Evolutionary conservation across 495 filamentous ascomycete genomes (phyloP), one percentile per base, ranked within the genome.

Genomic region (Amniculicola lignicola): DNA sequence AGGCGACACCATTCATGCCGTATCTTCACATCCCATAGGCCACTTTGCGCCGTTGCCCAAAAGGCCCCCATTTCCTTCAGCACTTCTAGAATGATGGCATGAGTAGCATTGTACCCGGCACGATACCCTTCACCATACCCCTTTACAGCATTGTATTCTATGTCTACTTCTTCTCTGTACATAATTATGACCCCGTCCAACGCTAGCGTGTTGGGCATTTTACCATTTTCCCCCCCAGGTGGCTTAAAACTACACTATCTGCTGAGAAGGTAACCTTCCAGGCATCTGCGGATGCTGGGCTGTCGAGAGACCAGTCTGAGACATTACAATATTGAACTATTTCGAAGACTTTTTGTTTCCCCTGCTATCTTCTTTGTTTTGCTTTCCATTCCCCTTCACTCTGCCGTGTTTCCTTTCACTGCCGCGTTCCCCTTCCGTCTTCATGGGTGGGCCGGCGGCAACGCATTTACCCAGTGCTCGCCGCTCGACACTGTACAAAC

Each of bases 1-100:
- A 64, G 46, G 51, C 44, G 21, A 40, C 55, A 9, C 56, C 56
- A 5, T 63, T 52, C 35, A 57, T 60, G 51, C 50, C 56, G 11
- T 64, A 59, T 41, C 42, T 64, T 0, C 56, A 64, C 40, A 51
- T 60, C 12, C 61, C 50, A 12, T 56, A 47, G 45, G n/a, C 39
- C 5, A 18, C n/a, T n/a, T n/a, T n/a, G n/a, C n/a, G n/a, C n/a
- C n/a, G n/a, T n/a, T n/a, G n/a, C n/a, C n/a, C n/a, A n/a, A n/a
- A n/a, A n/a, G n/a, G n/a, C n/a, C n/a, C n/a, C n/a, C n/a, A n/a
- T n/a, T n/a, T n/a, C n/a, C n/a, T n/a, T n/a, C n/a, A n/a, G n/a
- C n/a, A n/a, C n/a, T n/a, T n/a, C n/a, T n/a, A n/a, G 29, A 45
- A 45, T 15, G 23, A 12, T 2, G n/a, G 41, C 19, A 3, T 45